Base-by-base conservation (phyloP, 2,329 filamentous ascomycete species). In the Dactylellina drechsleri region DNA sequence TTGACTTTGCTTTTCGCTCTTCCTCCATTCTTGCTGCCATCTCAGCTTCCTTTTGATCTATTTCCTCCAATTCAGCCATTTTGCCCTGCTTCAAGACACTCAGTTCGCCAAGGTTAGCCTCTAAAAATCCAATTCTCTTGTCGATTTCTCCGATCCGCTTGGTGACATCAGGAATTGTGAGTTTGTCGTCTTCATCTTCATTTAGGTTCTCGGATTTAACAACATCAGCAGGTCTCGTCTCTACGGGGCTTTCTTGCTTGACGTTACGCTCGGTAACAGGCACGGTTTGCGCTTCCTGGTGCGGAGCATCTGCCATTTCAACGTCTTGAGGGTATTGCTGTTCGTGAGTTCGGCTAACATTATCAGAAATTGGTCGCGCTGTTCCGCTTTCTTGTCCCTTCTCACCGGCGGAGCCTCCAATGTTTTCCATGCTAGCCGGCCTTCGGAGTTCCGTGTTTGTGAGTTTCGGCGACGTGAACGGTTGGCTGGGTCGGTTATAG, bases 231-330 rank as follows among this genome's bases (percentile, higher is more conserved):
- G 49, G n/a, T 57, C 62, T 74, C 4, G 43, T 67, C 26, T 74
- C 70, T 20, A 67, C 58, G n/a, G 70, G 70, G 23, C 70, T 74
- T 23, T 74, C 70, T 64, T 74, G 70, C 26, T 74, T 74, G 15
- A 67, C 50, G 36, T 43, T 67, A 5, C 50, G 62, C 28, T 66
- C 66, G 4, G 66, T 16, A 7, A 45, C 20, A 13, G 36, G 16
- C 4, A 47, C 23, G 16, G 45, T 10, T 56, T 18, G 4, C 20
- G 45, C 18, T n/a, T 64, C 47, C 10, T 40, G 41, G 40, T 65
- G 58, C 6, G 72, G 65, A 15, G 62, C 65, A 58, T 76, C 72
- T 6, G 68, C 28, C 72, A 76, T 76, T 28, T 66, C 65, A n/a
- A 70, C 45, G 16, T 76, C 72, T 8, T 54, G 41, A 13, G 53